Percentiles rank a stretch among this genome's conserved stretches.
phyloP scores from a whole-genome alignment of 2,329 filamentous ascomycete species.

The Aspergillus versicolor region DNA sequence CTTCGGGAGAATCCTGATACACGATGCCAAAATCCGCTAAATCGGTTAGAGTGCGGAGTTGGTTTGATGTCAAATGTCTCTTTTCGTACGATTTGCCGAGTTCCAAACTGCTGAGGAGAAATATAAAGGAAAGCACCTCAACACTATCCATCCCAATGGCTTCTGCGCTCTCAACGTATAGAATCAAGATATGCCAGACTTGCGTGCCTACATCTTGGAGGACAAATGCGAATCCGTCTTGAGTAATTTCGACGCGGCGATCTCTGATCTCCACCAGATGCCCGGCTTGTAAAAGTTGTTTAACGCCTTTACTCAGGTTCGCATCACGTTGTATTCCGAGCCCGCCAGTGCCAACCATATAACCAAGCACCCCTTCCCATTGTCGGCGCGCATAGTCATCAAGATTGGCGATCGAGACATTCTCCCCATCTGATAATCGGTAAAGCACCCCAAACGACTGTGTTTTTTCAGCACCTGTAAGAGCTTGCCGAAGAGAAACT shows the following conservation, averaged over 20 bases:
- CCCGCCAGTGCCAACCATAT: slow-evolving; percentile 68
- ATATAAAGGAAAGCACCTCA: slow-evolving; percentile 93
- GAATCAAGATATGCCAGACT: slow-evolving; percentile 90
- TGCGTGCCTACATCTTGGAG: slow-evolving; percentile 95
- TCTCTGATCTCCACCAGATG: slow-evolving; percentile 69
- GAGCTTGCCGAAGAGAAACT: slow-evolving; percentile 76
- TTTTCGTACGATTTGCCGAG: slow-evolving; percentile 90
- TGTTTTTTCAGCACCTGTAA: slow-evolving; percentile 82
- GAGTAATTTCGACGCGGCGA: slow-evolving; percentile 71
- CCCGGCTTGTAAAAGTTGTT: slow-evolving; percentile 76
- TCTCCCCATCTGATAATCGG: slow-evolving; percentile 58
- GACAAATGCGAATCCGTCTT: slow-evolving; percentile 90
- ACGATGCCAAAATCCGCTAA: slow-evolving; percentile 91
- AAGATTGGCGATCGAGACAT: slow-evolving; percentile 69
- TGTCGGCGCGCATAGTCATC: slow-evolving; percentile 83
- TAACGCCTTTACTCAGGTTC: slow-evolving; percentile 72
- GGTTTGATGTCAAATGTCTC: slow-evolving; percentile 74
- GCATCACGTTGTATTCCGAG: slow-evolving; percentile 49
- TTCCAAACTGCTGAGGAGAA: slow-evolving; percentile 90
- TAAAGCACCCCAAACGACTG: slow-evolving; percentile 90
- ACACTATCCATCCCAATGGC: slow-evolving; percentile 77
- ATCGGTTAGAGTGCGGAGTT: slow-evolving; percentile 84
- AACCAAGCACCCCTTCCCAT: slow-evolving; percentile 96
- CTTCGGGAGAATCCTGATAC: slow-evolving; percentile 56
- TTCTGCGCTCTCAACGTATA: slow-evolving; percentile 86